phyloP scores from a whole-genome alignment of 1,284 basidiomycete species.

The Apiotrichum domesticum region DNA sequence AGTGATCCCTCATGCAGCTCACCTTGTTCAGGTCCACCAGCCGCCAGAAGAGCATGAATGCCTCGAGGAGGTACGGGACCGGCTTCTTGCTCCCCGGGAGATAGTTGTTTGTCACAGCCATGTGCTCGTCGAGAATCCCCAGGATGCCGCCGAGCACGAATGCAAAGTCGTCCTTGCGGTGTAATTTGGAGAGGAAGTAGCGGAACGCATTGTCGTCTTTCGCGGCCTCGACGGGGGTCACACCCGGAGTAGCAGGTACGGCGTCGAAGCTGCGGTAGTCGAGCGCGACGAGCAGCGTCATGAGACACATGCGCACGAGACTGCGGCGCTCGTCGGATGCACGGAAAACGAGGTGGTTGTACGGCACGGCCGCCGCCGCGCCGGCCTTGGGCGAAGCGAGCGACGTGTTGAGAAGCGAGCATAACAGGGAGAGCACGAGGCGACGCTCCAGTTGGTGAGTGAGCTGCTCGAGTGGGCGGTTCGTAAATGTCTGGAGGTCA shows the following conservation, averaged over 20 bases:
- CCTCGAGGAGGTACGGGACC: constrained; percentile 72
- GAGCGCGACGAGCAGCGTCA: constrained; percentile 66
- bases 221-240: constrained; percentile 10
- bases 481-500: constrained; percentile 62
- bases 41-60: constrained; percentile 83
- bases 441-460: constrained; percentile 71
- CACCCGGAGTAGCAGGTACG: constrained; percentile 4
- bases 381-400: constrained; percentile 58
- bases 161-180: constrained; percentile 77
- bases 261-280: constrained; percentile 64
- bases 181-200: constrained; percentile 86
- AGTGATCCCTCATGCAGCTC: constrained; percentile 7
- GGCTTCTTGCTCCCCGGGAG: constrained; percentile 75
- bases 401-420: constrained; percentile 82
- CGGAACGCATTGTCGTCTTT: constrained; percentile 76
- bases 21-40: constrained; percentile 86
- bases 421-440: constrained; percentile 77
- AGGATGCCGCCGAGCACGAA: constrained; percentile 71
- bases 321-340: constrained; percentile 65
- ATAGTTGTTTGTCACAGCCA: constrained; percentile 63
- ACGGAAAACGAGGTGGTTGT: constrained; percentile 84
- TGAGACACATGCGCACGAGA: constrained; percentile 65
- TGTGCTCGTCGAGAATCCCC: constrained; percentile 65
- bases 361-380: constrained; percentile 56
- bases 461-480: constrained; percentile 66